These are phyloP conservation scores for Tetrahymena malaccensis DNA, from an alignment of 73 alveolate species.

Conservation along the genomic window DNA sequence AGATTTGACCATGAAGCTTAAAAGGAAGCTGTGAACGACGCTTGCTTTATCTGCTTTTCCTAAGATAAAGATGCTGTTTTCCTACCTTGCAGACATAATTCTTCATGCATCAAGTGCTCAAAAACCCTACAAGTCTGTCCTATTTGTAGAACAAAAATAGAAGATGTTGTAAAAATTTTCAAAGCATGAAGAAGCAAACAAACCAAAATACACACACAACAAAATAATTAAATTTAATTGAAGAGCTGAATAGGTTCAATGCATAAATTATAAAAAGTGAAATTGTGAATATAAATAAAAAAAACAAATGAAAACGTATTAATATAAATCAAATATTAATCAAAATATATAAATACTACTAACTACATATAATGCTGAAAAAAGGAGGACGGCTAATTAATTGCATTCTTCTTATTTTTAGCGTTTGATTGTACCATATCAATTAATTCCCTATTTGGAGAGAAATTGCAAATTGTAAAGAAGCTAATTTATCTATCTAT, in stretches of 20 bases:
- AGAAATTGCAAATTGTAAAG: neutral
- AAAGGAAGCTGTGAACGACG: constrained; percentile 3
- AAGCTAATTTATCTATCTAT: neutral
- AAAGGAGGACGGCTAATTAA: neutral
- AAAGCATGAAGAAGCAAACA: constrained; percentile 16
- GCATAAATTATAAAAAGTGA: neutral
- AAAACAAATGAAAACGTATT: neutral
- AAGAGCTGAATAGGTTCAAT: neutral
- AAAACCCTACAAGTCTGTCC: constrained; percentile 64
- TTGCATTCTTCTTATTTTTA: neutral
- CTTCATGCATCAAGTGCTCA: constrained; percentile 66
- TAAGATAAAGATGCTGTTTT: constrained; percentile 62
- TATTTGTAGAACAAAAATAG: constrained; percentile 63
- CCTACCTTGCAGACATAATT: constrained; percentile 76
- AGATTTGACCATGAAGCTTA: constrained; percentile 1
- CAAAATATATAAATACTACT: neutral
- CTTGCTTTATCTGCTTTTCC: constrained; percentile 62
- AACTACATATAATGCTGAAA: neutral
- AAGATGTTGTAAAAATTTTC: constrained; percentile 62
- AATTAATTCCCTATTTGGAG: neutral
- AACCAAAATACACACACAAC: no score
- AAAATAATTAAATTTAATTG: no score
- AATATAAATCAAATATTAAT: no score
- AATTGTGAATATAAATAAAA: neutral
- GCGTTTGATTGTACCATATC: neutral